Percentiles rank a stretch among this genome's conserved stretches.
These are phyloP conservation scores for Penicillium sp. DNA, from an alignment of 2,329 filamentous ascomycete species.

Conservation along the genomic window DNA sequence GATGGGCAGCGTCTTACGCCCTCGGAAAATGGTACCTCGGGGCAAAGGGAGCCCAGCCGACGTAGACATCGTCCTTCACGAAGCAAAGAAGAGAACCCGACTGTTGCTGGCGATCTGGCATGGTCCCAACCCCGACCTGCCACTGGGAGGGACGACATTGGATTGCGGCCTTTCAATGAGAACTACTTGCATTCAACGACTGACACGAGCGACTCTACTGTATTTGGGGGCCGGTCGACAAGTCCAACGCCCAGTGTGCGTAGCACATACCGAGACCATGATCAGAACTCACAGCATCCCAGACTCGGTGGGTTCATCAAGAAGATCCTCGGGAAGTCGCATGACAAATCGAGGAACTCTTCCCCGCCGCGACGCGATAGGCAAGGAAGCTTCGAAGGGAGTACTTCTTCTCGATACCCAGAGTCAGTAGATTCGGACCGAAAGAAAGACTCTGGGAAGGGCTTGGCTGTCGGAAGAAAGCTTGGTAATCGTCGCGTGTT, in stretches of 20 bases:
- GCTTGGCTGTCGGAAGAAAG: constrained; percentile 33
- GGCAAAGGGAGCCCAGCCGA: constrained; percentile 54
- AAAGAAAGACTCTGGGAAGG: constrained; percentile 38
- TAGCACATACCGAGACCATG: constrained; percentile 55
- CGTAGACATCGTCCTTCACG: constrained; percentile 49
- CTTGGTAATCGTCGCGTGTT: constrained; percentile 35
- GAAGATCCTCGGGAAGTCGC: constrained; percentile 21
- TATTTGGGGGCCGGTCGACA: constrained; percentile 62
- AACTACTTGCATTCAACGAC: constrained; percentile 41
- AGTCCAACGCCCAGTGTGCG: constrained; percentile 78
- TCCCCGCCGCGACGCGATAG: constrained; percentile 34
- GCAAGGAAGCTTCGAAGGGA: constrained; percentile 39
- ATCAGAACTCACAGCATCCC: constrained; percentile 35
- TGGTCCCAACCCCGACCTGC: constrained; percentile 65
- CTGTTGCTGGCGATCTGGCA: constrained; percentile 34
- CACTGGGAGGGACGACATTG: constrained; percentile 70
- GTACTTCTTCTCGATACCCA: constrained; percentile 18
- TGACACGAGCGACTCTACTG: constrained; percentile 51
- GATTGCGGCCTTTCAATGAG: constrained; percentile 54
- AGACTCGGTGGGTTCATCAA: constrained; percentile 5
- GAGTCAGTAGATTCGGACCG: constrained; percentile 38
- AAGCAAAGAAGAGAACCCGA: constrained; percentile 59
- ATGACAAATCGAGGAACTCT: constrained; percentile 29
- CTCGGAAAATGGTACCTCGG: constrained; percentile 42
- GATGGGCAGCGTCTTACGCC: constrained; percentile 66